These are phyloP conservation scores for Pestalotiopsis sp. DNA, from an alignment of 2,329 filamentous ascomycete genomes.

Conservation along the genomic window DNA sequence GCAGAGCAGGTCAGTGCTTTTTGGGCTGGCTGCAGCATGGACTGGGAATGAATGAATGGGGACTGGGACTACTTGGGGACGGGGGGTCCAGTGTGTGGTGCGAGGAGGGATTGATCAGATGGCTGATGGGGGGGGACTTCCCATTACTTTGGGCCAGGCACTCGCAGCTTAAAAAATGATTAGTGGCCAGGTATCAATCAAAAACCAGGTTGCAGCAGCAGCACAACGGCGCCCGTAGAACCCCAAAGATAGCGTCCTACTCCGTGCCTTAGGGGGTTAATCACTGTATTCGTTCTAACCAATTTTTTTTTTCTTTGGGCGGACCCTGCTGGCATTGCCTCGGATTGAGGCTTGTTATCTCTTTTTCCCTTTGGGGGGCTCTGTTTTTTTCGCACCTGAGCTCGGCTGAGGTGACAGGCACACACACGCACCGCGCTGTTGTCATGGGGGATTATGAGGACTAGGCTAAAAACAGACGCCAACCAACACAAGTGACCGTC, in stretches of 20 bases:
- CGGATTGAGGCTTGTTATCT: background rate
- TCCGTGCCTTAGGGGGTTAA: background rate
- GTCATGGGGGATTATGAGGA: background rate
- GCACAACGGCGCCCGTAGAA: background rate
- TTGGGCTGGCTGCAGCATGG: background rate
- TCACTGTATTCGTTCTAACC: background rate
- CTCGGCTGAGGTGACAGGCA: background rate
- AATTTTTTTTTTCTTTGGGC: background rate
- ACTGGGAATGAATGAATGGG: background rate
- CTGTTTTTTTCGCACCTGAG: background rate
- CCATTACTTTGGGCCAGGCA: background rate
- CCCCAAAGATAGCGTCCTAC: background rate
- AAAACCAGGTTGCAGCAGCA: background rate
- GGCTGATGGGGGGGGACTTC: background rate
- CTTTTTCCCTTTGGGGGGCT: background rate
- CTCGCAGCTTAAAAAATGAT: background rate
- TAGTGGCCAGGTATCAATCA: background rate
- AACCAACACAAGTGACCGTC: background rate
- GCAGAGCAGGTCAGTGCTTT: conserved; percentile 1
- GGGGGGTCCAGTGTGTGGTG: no score
- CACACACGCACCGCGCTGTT: background rate
- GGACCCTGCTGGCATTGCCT: background rate
- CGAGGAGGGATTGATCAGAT: no score
- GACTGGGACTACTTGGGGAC: background rate
- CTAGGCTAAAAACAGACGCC: background rate